A percentile compares a stretch with the other conserved stretches of the same genome.
phyloP scores from a whole-genome alignment of 140 eudicot species.

The Oenanthe javanica region DNA sequence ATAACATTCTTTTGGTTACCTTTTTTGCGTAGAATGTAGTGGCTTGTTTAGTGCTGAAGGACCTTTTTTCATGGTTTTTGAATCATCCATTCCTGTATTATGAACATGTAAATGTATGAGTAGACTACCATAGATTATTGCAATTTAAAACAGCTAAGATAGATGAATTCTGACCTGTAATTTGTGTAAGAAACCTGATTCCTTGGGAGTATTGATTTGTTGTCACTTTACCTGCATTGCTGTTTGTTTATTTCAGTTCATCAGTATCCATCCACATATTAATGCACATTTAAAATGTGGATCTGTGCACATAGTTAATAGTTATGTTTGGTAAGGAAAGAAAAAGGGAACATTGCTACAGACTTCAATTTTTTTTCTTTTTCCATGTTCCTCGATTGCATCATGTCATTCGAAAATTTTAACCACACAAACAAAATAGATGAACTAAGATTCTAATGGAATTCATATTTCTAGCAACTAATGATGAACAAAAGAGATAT shows the following conservation, averaged over 20 bases:
- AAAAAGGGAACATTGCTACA: neutral
- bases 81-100: conserved; percentile 41
- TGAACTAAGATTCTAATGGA: neutral
- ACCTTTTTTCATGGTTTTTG: conserved; percentile 17
- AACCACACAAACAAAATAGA: neutral
- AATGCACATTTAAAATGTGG: neutral
- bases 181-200: conserved; percentile 65
- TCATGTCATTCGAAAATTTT: neutral
- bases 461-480: neutral
- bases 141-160: neutral
- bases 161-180: conserved; percentile 50
- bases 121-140: neutral
- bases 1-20: conserved; percentile 24
- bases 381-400: neutral
- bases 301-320: neutral
- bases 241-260: conserved; percentile 17
- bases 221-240: conserved; percentile 82
- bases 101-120: neutral
- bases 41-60: conserved; percentile 21
- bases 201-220: conserved; percentile 76
- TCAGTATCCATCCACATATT: neutral
- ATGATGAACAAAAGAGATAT: neutral
- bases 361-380: neutral
- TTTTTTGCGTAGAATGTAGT: conserved; percentile 32
- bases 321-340: neutral